phyloP scores from a whole-genome alignment of 352 stramenopile species.

The Pythium volutum region DNA sequence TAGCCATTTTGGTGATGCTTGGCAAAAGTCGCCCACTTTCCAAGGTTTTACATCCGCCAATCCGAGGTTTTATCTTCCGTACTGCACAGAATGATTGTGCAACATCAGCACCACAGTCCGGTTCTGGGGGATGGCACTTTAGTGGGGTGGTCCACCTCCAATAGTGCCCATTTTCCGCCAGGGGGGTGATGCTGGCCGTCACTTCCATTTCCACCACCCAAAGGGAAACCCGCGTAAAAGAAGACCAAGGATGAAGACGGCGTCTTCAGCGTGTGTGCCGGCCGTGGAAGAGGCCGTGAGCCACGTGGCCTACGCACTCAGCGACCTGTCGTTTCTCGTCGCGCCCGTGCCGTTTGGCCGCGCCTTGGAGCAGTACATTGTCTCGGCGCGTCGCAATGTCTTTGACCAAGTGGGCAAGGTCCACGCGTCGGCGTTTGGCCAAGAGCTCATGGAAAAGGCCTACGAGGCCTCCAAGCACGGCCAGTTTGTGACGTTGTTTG shows the following conservation, averaged over 20 bases:
- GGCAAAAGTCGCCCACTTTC: slow-evolving; percentile 5
- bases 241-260: slow-evolving; percentile 5
- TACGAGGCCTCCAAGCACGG: slow-evolving; percentile 64
- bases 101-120: slow-evolving; percentile 24
- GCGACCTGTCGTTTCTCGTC: slow-evolving; percentile 72
- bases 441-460: slow-evolving; percentile 63
- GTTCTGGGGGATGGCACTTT: slow-evolving; percentile 24
- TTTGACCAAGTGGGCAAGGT: slow-evolving; percentile 78
- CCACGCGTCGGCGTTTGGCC: slow-evolving; percentile 35
- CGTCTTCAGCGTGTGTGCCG: slow-evolving; percentile 21
- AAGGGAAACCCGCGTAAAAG: neutral
- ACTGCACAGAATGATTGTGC: slow-evolving; percentile 29
- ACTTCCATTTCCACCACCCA: slow-evolving; percentile 5
- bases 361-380: slow-evolving; percentile 66
- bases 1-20: slow-evolving; percentile 27
- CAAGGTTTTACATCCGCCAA: neutral
- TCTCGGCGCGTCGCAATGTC: slow-evolving; percentile 69
- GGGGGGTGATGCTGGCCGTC: neutral
- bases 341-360: slow-evolving; percentile 58
- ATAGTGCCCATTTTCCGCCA: slow-evolving; percentile 13
- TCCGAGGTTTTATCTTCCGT: slow-evolving; percentile 12
- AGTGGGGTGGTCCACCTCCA: neutral
- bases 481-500: slow-evolving; percentile 90
- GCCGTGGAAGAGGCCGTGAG: slow-evolving; percentile 75
- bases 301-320: slow-evolving; percentile 76